Conservation (phyloP, 257 asterid species). For the Solanum etuberosum region DNA sequence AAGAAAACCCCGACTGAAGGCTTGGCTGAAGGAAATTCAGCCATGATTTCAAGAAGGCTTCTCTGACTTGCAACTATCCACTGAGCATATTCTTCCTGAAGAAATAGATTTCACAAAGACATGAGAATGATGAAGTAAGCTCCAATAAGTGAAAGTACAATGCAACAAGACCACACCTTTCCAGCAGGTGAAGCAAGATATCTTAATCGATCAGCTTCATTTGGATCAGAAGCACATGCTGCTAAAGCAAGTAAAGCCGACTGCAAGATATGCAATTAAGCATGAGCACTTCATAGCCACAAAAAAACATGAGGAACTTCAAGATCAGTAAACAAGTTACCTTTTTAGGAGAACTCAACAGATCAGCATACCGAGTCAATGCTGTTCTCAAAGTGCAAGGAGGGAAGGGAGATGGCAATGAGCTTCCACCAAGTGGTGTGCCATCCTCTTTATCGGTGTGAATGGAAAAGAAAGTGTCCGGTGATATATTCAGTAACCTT, state of each 20-base stretch:
- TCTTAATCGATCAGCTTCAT: slow-evolving; percentile 75
- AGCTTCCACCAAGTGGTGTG: slow-evolving; percentile 52
- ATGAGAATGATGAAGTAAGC: slow-evolving; percentile 7
- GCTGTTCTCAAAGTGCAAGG: slow-evolving; percentile 95
- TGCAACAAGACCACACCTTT: slow-evolving; percentile 48
- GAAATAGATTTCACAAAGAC: not conserved
- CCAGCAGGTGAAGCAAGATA: slow-evolving; percentile 93
- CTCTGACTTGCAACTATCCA: slow-evolving; percentile 69
- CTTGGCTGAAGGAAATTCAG: slow-evolving; percentile 86
- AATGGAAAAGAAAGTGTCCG: slow-evolving; percentile 74
- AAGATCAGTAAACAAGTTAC: slow-evolving; percentile 15
- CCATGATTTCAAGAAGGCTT: slow-evolving; percentile 91
- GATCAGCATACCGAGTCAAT: slow-evolving; percentile 75
- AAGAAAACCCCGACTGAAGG: slow-evolving; percentile 96
- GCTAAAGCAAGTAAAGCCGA: slow-evolving; percentile 75
- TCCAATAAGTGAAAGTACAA: not conserved
- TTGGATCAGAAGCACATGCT: slow-evolving; percentile 65
- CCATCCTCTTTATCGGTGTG: slow-evolving; percentile 80
- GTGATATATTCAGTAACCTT: slow-evolving; percentile 52
- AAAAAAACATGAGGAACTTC: not conserved
- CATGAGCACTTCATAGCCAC: not conserved
- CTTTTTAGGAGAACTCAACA: slow-evolving; percentile 82
- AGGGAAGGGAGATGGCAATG: slow-evolving; percentile 76
- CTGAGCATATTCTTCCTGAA: slow-evolving; percentile 89
- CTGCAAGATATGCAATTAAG: slow-evolving; percentile 24